Base-by-base conservation (phyloP, 2,329 filamentous ascomycete genomes). In the Amauroascus niger region DNA sequence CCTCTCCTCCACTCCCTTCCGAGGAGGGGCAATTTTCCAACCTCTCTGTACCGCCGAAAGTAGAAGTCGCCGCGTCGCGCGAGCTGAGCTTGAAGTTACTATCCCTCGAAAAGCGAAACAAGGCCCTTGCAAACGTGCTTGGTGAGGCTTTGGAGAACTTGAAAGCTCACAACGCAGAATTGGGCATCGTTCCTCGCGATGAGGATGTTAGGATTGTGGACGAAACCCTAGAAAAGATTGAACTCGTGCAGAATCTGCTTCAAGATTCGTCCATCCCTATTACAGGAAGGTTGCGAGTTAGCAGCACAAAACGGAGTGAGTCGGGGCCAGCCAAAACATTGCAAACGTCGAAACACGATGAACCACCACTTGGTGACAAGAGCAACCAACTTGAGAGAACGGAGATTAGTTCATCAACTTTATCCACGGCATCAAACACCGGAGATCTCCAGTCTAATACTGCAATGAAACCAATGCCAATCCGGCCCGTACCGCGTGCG, bases 221-320 rank as follows among this genome's bases (percentile, higher is more conserved):
- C 11, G 55, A 54, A 16, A 44, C 65, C 26, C 64, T 75, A 45
- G 64, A 66, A 20, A 70, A 67, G 54, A 64, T 73, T 6, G 69
- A 73, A 58, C 70, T 65, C 41, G 72, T 75, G 4, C 72, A 71
- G 47, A 64, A 64, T 5, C 71, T 71, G 49, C 68, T 76, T 35
- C 67, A 69, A 57, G 66, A 73, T 54, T 57, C 68, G 18, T 66
- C 67, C 3, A 64, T 68, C 30, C 63, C 68, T 33, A 61, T 65
- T 55, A 22, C 49, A 14, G 52, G 52, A 35, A 50, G 43, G 40
- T 43, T 7, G 13, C 47, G 40, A 48, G n/a, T 22, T 2, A 39
- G n/a, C 24, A n/a, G 8, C 37, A 9, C 33, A 3, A 48, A 49
- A 30, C 24, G 16, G 28, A 52, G 43, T 9, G 20, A 37, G 30